Percentiles rank a stretch among this genome's conserved stretches.
Conservation (phyloP, 2,329 filamentous ascomycete genomes). For the Aspergillus pseudotamarii region DNA sequence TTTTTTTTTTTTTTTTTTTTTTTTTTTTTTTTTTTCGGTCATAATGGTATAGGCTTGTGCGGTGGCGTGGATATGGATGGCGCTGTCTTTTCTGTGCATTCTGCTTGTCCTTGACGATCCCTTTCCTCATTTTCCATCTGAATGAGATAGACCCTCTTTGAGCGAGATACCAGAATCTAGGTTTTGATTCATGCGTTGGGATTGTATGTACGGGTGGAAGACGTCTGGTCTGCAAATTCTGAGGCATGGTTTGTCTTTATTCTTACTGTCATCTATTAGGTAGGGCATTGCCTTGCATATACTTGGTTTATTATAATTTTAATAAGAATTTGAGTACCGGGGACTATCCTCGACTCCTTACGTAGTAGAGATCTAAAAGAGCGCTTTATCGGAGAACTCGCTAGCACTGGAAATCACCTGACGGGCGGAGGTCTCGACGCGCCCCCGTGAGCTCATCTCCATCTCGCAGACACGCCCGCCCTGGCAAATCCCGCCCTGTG, state of each 20-base stretch:
- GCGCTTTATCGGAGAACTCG: background rate
- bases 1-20: conserved; percentile 21
- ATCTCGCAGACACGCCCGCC: conserved; percentile 28
- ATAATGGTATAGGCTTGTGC: conserved; percentile 35
- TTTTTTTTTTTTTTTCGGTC: conserved; percentile 21
- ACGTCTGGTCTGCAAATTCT: background rate
- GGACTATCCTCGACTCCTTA: background rate
- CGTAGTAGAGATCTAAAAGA: background rate
- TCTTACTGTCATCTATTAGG: conserved; percentile 9
- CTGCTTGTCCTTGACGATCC: conserved; percentile 31
- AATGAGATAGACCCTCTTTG: conserved; percentile 42
- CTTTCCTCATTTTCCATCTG: conserved; percentile 32
- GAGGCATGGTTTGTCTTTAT: conserved; percentile 11
- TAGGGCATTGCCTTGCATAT: conserved; percentile 3
- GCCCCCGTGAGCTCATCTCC: conserved; percentile 33
- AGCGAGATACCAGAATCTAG: conserved; percentile 47
- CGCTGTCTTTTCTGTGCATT: conserved; percentile 39
- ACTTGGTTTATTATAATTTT: background rate
- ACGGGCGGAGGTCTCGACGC: conserved; percentile 33
- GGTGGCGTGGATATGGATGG: conserved; percentile 40
- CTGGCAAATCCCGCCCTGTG: conserved; percentile 13
- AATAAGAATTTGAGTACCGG: background rate
- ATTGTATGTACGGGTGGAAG: conserved; percentile 3
- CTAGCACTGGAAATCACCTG: conserved; percentile 30
- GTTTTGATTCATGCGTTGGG: conserved; percentile 28